Conservation (phyloP, 805 yeast genomes). For the Saccharomycopsis sp. region DNA sequence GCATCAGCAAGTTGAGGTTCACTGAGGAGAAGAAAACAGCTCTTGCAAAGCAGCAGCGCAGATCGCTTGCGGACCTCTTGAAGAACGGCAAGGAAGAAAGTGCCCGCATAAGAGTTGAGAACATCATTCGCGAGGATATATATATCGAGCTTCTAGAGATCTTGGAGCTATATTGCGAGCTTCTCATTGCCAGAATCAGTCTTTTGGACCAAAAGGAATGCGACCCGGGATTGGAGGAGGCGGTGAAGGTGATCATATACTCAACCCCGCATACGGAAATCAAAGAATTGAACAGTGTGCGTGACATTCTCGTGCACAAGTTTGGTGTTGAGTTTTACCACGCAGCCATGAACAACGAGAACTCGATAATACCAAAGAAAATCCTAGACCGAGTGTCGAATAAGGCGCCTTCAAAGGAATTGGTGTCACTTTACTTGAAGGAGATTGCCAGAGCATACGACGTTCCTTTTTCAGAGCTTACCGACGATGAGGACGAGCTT, state of each 20-base stretch:
- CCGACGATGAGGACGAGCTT: slow-evolving; percentile 27
- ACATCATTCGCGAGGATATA: slow-evolving; percentile 75
- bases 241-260: slow-evolving; percentile 61
- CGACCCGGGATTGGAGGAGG: slow-evolving; percentile 65
- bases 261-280: slow-evolving; percentile 70
- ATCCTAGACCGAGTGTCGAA: slow-evolving; percentile 55
- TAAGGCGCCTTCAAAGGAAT: slow-evolving; percentile 56
- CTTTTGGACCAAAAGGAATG: slow-evolving; percentile 43
- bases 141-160: slow-evolving; percentile 72
- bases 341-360: slow-evolving; percentile 45
- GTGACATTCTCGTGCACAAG: slow-evolving; percentile 54
- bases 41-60: slow-evolving; percentile 63
- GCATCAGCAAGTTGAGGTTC: slow-evolving; percentile 61
- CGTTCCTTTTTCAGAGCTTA: slow-evolving; percentile 61
- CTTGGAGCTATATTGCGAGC: slow-evolving; percentile 76
- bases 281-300: slow-evolving; percentile 56
- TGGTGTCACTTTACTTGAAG: slow-evolving; percentile 62
- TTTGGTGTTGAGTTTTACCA: slow-evolving; percentile 64
- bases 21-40: slow-evolving; percentile 72
- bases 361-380: slow-evolving; percentile 56
- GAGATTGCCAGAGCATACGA: slow-evolving; percentile 79
- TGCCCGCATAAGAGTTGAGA: slow-evolving; percentile 78
- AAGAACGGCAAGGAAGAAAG: slow-evolving; percentile 69
- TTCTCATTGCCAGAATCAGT: slow-evolving; percentile 66
- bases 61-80: slow-evolving; percentile 64